These are phyloP conservation scores for Calocybe indica DNA, from an alignment of 768 basidiomycete species.

Conservation along the genomic window DNA sequence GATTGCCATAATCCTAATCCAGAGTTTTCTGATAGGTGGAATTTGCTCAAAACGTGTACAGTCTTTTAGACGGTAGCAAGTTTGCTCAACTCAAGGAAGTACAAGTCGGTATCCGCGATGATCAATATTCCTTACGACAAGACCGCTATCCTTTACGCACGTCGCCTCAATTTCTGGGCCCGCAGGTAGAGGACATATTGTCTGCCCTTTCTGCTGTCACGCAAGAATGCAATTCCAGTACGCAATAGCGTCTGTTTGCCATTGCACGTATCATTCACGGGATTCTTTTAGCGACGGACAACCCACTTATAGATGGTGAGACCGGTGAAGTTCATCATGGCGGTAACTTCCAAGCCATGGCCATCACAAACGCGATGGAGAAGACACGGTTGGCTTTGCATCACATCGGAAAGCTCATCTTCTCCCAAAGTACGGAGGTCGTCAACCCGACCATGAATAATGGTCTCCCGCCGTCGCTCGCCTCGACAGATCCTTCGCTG, in stretches of 20 bases:
- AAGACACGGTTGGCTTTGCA: conserved; percentile 71
- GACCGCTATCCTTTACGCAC: conserved; percentile 70
- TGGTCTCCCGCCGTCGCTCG: conserved; percentile 69
- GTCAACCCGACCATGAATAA: conserved; percentile 78
- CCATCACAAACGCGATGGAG: conserved; percentile 78
- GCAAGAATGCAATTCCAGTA: conserved; percentile 77
- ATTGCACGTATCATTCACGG: conserved; percentile 3
- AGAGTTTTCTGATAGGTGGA: conserved; percentile 38
- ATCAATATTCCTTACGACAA: conserved; percentile 66
- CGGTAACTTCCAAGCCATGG: conserved; percentile 87
- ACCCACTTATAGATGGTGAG: conserved; percentile 70
- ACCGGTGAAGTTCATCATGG: conserved; percentile 65
- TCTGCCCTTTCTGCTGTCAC: conserved; percentile 52
- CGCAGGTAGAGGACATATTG: conserved; percentile 72
- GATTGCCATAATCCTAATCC: too few relatives aligned
- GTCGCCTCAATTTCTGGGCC: conserved; percentile 73
- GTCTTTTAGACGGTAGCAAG: conserved; percentile 54
- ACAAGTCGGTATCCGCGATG: conserved; percentile 59
- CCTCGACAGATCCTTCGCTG: conserved; percentile 68
- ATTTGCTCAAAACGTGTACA: conserved; percentile 55
- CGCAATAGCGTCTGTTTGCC: conserved; percentile 15
- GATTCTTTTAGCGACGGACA: conserved; percentile 62
- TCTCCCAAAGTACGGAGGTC: conserved; percentile 68
- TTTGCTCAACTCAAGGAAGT: conserved; percentile 56
- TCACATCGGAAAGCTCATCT: conserved; percentile 67